Evolutionary conservation across 768 basidiomycete species (phyloP), one percentile per base, ranked within the genome.

Genomic region (Podaxis rugospora): DNA sequence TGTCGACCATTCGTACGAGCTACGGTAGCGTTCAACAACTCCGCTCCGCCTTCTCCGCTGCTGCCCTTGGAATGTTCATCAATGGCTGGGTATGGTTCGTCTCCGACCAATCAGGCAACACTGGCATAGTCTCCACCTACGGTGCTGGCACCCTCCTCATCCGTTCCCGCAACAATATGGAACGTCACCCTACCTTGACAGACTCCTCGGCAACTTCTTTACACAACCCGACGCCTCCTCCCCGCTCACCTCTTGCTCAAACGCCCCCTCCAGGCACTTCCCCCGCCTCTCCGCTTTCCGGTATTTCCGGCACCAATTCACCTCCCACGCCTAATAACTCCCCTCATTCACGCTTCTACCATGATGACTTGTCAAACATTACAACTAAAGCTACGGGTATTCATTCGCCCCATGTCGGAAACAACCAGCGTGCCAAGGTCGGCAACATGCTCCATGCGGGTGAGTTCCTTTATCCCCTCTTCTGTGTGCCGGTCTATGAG

Each of bases 81-180:
- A 84, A 83, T 32, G 93, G 93, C 55, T 95, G 84, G 78, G 78
- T 94, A 59, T 96, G 94, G 95, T 83, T 96, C 70, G 93, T 95
- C 62, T 83, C 83, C 2, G 90, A 93, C 75, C 67, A 73, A 18
- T 68, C 71, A 4, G 85, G 85, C 14, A 80, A 82, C 64, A 78
- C 77, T 36, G 93, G 85, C 25, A 80, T 95, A 63, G 72, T 94
- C 52, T 90, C 93, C 14, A 96, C 95, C 0, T 92, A 93, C 68
- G 95, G 92, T 4, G 81, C 92, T 0, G 93, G 93, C 16, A 96
- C 96, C 1, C 78, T 97, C 21, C 86, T 98, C 66, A 81, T 95
- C 63, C 79, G 86, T 23, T 86, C 85, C 35, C 78, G 85, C 37
- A 52, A 27, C 16, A 68, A 73, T 61, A 71, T 72, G 69, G 65